Evolutionary conservation across 2,329 filamentous ascomycete species (phyloP), one percentile per base, ranked within the genome.

Genomic region (Talaromyces sp.): DNA sequence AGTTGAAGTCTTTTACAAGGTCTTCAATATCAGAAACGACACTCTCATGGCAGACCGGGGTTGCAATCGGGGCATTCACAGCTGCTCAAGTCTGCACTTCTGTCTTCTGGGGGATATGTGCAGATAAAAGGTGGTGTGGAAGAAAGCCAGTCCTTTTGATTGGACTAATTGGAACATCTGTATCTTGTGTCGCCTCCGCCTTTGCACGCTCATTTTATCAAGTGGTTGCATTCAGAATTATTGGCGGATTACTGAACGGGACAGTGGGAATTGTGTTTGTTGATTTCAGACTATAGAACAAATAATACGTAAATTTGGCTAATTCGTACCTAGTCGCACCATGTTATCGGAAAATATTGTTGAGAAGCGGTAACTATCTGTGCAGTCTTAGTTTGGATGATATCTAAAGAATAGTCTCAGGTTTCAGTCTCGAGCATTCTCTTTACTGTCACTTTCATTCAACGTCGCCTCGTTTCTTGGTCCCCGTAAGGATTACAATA

Each of bases 51-150:
- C 91, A 94, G 74, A 90, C 90, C 0, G 92, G 91, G 52, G 80
- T 94, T 3, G 82, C 95, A 31, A 86, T 90, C 62, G 90, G 90
- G 19, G 88, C 88, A 27, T 95, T 95, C 74, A 93, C 90, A 0
- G 89, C 88, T 0, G 89, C 90, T 0, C 92, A 96, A 74, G 93
- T 93, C 74, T 77, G 90, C 45, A 95, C 92, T 0, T 91, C 91
- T 13, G 89, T 96, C 77, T 75, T 91, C 47, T 96, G 92, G 92
- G 92, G 91, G 0, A 83, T 89, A 0, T 80, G 92, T 2, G 84
- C 85, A 0, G 85, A 87, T 70, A 88, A 89, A 1, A 84, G 85
- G 62, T 81, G 79, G 66, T 83, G 83, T 57, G 93, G 92, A 1
- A 85, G 92, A 50, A 96, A 95, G 76, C 86, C 85, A 7, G 90